Evolutionary conservation across 2,329 filamentous ascomycete species (phyloP).

Genomic region (Penicillium sp.): DNA sequence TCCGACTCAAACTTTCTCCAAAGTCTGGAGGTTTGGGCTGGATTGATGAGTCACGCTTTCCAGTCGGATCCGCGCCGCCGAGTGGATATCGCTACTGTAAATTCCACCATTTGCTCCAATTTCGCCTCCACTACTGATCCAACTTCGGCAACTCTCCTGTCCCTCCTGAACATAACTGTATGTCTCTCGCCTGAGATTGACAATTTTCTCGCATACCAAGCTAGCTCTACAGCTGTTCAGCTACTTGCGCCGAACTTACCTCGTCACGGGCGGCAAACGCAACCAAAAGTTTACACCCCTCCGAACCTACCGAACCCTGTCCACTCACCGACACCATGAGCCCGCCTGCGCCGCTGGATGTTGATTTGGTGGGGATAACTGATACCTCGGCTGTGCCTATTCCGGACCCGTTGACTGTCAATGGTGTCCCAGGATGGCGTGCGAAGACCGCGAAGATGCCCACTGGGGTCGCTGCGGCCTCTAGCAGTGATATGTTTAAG

Average conservation of each 20-base stretch:
- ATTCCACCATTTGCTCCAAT: conserved; percentile 15
- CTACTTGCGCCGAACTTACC: background rate
- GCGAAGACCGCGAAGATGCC: conserved; percentile 69
- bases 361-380: conserved; percentile 39
- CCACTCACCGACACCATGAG: conserved; percentile 22
- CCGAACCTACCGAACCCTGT: background rate
- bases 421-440: conserved; percentile 69
- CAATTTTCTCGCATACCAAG: background rate
- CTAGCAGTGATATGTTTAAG: conserved; percentile 83
- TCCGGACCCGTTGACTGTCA: conserved; percentile 60
- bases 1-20: conserved; percentile 1
- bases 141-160: conserved; percentile 4
- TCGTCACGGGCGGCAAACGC: background rate
- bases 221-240: background rate
- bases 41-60: conserved; percentile 24
- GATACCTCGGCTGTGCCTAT: conserved; percentile 44
- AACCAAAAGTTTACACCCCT: background rate
- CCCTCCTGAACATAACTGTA: background rate
- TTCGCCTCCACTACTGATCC: conserved; percentile 14
- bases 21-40: conserved; percentile 3
- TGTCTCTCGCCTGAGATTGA: background rate
- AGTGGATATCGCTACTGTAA: conserved; percentile 20
- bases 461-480: conserved; percentile 74
- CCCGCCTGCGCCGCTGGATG: conserved; percentile 34
- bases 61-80: conserved; percentile 16